Percentiles rank a stretch among this genome's conserved stretches.
Conservation (phyloP, 192 early-diverging fungal species). For the Jimgerdemannia flammicorona region DNA sequence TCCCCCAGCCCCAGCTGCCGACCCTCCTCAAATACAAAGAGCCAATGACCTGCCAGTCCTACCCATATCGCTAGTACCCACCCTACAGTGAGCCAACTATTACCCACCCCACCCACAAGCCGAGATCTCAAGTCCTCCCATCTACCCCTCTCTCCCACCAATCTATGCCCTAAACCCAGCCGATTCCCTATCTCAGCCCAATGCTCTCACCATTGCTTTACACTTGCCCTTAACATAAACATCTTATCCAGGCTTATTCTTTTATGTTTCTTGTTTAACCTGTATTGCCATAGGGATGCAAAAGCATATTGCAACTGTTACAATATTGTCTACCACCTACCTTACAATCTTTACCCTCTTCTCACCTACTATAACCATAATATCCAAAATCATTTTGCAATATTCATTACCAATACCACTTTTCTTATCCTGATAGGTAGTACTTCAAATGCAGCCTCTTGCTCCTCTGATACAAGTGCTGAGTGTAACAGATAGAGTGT, state of each 20-base stretch:
- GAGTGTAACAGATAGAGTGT: slow-evolving; percentile 51
- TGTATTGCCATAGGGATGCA: background rate
- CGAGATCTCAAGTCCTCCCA: no score
- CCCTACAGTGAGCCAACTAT: no score
- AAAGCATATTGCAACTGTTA: background rate
- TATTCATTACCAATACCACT: slow-evolving; percentile 76
- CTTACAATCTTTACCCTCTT: slow-evolving; percentile 71
- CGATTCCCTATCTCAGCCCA: slow-evolving; percentile 79
- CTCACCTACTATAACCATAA: slow-evolving; percentile 74
- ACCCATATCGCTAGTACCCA: no score
- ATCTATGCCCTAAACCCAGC: no score
- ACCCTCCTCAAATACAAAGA: no score
- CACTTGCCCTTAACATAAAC: slow-evolving; percentile 64
- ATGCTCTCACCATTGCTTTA: slow-evolving; percentile 69
- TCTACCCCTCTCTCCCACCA: no score
- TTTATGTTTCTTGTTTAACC: slow-evolving; percentile 53
- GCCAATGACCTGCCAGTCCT: no score
- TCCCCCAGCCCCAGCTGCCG: no score
- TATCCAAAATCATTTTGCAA: slow-evolving; percentile 84
- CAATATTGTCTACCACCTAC: slow-evolving; percentile 33
- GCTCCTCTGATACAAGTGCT: slow-evolving; percentile 58
- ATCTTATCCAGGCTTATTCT: slow-evolving; percentile 60
- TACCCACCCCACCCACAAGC: no score
- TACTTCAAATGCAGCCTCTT: slow-evolving; percentile 62
- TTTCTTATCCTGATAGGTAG: slow-evolving; percentile 58